phyloP scores from a whole-genome alignment of 2,329 filamentous ascomycete genomes.

The Tolypocladium sp. region DNA sequence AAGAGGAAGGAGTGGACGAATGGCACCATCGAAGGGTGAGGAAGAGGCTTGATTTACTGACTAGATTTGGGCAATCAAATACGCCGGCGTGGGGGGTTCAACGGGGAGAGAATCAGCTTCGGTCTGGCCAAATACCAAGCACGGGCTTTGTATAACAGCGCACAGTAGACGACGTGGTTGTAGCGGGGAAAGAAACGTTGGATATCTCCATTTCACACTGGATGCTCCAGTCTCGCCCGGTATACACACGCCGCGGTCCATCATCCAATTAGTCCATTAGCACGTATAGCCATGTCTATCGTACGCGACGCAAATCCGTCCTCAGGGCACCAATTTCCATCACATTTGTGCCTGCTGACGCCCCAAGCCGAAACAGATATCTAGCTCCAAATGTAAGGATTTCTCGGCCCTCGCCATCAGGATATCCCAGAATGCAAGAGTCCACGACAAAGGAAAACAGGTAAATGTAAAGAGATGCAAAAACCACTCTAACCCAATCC shows the following conservation, averaged over 20 bases:
- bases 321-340: slow-evolving; percentile 5
- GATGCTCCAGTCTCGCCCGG: neutral
- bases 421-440: slow-evolving; percentile 12
- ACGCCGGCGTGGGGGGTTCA: neutral
- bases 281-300: slow-evolving; percentile 13
- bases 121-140: neutral
- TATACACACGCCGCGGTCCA: neutral
- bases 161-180: neutral
- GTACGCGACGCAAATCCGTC: slow-evolving; percentile 7
- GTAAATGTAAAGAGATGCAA: neutral
- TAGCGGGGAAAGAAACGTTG: neutral
- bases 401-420: neutral
- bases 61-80: neutral
- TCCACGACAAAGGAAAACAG: neutral
- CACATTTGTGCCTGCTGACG: slow-evolving; percentile 8
- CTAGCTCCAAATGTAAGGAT: slow-evolving; percentile 1
- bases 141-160: no score
- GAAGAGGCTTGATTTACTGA: neutral
- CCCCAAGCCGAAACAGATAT: slow-evolving; percentile 5
- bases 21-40: slow-evolving; percentile 46
- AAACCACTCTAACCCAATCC: slow-evolving; percentile 13
- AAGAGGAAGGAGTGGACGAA: slow-evolving; percentile 80
- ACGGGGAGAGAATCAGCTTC: neutral
- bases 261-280: slow-evolving; percentile 12
- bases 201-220: neutral